Evolutionary conservation across 371 early-diverging fungal species (phyloP), one percentile per base, ranked within the genome.

Genomic region (Mortierella sp.): DNA sequence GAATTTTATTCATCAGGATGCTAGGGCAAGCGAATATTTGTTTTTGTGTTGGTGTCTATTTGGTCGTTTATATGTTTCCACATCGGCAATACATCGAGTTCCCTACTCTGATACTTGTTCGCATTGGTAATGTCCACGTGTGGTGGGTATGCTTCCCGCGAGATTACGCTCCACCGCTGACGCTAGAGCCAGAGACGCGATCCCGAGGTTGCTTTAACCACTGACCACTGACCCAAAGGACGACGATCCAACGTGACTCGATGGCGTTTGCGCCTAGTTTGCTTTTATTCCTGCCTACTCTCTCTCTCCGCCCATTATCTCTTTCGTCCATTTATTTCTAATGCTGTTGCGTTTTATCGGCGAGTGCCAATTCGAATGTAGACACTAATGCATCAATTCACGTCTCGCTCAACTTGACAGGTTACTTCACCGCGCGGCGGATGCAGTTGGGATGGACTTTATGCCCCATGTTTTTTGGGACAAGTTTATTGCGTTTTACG

Each of bases 401-500:
- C 67, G 4, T 48, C 58, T 36, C 55, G 19, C n/a, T n/a, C n/a
- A 21, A 47, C 9, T 40, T 50, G 4, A 7, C 72, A 81, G 72
- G 45, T 40, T 81, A n/a, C 72, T 81, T 76, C 89, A 92, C 63
- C 89, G 93, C n/a, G 93, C 86, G 22, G 88, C 91, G 36, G 68
- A 76, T 22, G 80, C 82, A 45, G 87, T 91, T 32, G 93, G 93
- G 1, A 63, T 87, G 58, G 93, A 93, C 65, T 93, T 92, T 74
- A 83, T 90, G 63, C 85, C 88, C 24, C 93, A 93, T 76, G 80
- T 88, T 5, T 91, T 93, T 62, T 93, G 92, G 92, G 92, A 92
- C 77, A 92, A 91, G 72, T 93, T 90, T 68, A 78, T 92, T 64
- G 89, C 90, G 10, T 93, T 86, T 77, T 89, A 88, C 55, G 91